These are phyloP conservation scores for Chlorella ohadii DNA, from an alignment of 139 green algal species.

Conservation along the genomic window DNA sequence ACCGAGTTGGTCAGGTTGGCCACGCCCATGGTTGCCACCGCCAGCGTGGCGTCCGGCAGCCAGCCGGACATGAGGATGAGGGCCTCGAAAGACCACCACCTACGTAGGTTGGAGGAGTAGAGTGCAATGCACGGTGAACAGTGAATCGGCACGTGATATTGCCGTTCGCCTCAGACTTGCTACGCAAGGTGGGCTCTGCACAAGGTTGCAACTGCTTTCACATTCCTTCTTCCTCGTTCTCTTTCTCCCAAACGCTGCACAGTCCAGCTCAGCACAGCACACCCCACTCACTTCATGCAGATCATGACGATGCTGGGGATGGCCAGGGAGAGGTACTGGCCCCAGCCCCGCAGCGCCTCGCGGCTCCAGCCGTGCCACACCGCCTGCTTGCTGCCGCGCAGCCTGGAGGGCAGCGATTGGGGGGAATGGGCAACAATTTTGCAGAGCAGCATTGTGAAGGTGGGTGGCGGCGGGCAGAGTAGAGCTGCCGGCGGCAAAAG, in stretches of 20 bases:
- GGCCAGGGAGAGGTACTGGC: background rate
- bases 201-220: too few species aligned
- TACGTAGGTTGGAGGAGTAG: background rate
- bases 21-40: conserved; percentile 24
- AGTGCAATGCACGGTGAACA: too few species aligned
- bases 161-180: too few species aligned
- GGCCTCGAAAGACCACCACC: conserved; percentile 26
- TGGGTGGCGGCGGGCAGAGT: too few species aligned
- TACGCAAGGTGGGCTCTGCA: too few species aligned
- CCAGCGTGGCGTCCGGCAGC: conserved; percentile 4
- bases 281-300: conserved; percentile 5
- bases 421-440: background rate
- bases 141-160: too few species aligned
- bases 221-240: too few species aligned
- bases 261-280: too few species aligned
- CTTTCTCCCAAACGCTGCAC: too few species aligned
- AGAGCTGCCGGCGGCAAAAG: too few species aligned
- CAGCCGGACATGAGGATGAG: conserved; percentile 24
- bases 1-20: background rate
- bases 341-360: background rate
- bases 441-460: too few species aligned
- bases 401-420: background rate
- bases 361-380: conserved; percentile 20
- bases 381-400: background rate
- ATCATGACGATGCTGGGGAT: conserved; percentile 24